Base-by-base conservation (phyloP, 192 early-diverging fungal species). In the Lobosporangium transversale region DNA sequence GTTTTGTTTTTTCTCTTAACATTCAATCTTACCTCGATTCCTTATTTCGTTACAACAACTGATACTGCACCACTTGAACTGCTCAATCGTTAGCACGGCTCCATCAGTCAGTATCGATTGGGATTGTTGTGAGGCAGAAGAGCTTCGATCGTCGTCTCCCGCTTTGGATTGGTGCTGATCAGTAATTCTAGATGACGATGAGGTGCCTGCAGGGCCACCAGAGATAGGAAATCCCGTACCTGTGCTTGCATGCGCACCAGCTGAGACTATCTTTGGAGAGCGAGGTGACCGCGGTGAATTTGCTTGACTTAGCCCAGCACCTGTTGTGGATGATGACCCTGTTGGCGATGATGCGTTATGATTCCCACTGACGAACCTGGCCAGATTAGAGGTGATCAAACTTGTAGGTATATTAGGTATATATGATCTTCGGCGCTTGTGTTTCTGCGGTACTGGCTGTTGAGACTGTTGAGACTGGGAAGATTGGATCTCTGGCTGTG, bases 41-140 rank as follows among this genome's bases (percentile, higher is more conserved):
- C 65, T 74, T 61, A 74, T 65, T 37, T 63, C 70, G 37, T 65
- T 57, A 23, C 62, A 74, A 37, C 70, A 74, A 23, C 49, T 65
- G 21, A 63, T 29, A 27, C 62, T 58, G 8, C 23, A 33, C 70
- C 70, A 74, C 26, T 74, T 74, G 70, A 74, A 74, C 32, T 74
- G 70, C 21, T 74, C 70, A 7, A 59, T 59, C 35, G 70, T 65
- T 29, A 74, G 23, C 1, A 47, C 9, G 12, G 53, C 21, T 1
- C 31, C 21, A 18, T 50, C 58, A 0, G 20, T 47, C 9, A 31
- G 44, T 5, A 11, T 5, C 8, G 57, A 4, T 15, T 59, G n/a
- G n/a, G n/a, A n/a, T n/a, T n/a, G n/a, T n/a, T n/a, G n/a, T n/a
- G n/a, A n/a, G n/a, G n/a, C n/a, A n/a, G n/a, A n/a, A n/a, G n/a